Conservation (phyloP, 2,329 filamentous ascomycete species). For the Nothophaeocryptopus gaeumannii region DNA sequence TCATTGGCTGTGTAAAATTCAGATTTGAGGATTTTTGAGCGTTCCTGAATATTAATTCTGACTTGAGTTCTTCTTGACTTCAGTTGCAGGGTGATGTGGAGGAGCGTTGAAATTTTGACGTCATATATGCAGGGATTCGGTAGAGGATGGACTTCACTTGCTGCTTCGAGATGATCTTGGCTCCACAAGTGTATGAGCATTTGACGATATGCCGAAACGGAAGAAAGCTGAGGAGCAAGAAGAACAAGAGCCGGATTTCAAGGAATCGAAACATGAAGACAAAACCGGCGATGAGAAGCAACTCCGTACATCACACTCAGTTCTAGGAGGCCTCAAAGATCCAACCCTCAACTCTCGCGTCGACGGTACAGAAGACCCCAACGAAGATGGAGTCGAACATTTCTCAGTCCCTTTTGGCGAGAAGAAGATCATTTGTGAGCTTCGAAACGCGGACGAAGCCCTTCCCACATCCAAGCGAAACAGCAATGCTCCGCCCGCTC, state of each 20-base stretch:
- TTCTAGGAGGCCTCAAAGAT: background rate
- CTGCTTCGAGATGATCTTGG: background rate
- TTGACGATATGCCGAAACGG: background rate
- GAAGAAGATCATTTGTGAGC: slow-evolving; percentile 22
- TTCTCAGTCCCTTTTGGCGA: slow-evolving; percentile 21
- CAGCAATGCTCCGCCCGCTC: background rate
- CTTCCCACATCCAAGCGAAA: too few relatives aligned
- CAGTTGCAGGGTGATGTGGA: background rate
- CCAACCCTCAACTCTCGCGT: background rate
- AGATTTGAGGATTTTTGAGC: background rate
- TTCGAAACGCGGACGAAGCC: background rate
- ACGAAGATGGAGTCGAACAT: background rate
- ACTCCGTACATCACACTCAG: too few relatives aligned
- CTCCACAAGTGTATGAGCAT: background rate
- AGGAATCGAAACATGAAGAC: background rate
- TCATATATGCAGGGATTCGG: background rate
- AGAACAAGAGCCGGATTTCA: background rate
- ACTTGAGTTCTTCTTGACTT: background rate
- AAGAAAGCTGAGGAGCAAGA: background rate
- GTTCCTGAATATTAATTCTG: background rate
- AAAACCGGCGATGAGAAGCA: background rate
- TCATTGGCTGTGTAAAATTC: background rate
- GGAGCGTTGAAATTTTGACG: background rate
- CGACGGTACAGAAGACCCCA: background rate
- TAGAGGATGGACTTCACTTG: background rate